Evolutionary conservation across 805 yeast species (phyloP), one percentile per base, ranked within the genome.

Genomic region (Tetrapisispora iriomotensis): DNA sequence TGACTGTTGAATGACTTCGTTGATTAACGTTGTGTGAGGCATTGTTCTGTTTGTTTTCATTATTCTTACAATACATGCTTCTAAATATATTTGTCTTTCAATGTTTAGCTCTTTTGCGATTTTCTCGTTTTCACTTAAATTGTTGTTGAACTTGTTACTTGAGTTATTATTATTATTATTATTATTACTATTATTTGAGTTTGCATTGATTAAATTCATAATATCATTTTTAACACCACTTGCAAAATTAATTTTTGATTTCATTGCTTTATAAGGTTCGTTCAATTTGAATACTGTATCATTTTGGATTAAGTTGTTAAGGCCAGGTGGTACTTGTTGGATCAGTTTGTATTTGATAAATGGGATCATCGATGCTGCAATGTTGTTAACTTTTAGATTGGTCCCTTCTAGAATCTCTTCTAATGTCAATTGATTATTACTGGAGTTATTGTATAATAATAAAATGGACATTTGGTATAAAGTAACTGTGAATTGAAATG

Each of bases 61-160:
- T 55, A 90, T 84, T 53, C 98, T 74, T 29, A 90, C 97, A 62
- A 92, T 86, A 54, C 95, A 84, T 2, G 97, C 96, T 55, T 86
- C 84, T 51, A 92, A 68, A 64, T 79, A 80, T 55, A 82, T 77
- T 62, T 81, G 82, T 56, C 96, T 75, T 44, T 87, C 87, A 53
- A 86, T 92, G 51, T 80, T 86, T 36, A 90, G 77, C 54, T 87
- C 94, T 58, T 76, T 79, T 48, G 75, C 80, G 2, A 87, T 73
- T 42, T 81, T 86, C 26, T 77, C 85, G 14, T 42, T 47, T 40
- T 58, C 64, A 0, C 53, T 44, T 25, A 72, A 68, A 48, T 85
- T 95, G 45, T 72, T 81, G 49, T 71, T 74, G 37, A 73, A 19
- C 8, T 26, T 33, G 13, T 13, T 26, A 49, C 80, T 88, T 39